A percentile compares a stretch with the other conserved stretches of the same genome.
These are phyloP conservation scores for Penicillium sp. DNA, from an alignment of 2,329 filamentous ascomycete species.

Conservation along the genomic window DNA sequence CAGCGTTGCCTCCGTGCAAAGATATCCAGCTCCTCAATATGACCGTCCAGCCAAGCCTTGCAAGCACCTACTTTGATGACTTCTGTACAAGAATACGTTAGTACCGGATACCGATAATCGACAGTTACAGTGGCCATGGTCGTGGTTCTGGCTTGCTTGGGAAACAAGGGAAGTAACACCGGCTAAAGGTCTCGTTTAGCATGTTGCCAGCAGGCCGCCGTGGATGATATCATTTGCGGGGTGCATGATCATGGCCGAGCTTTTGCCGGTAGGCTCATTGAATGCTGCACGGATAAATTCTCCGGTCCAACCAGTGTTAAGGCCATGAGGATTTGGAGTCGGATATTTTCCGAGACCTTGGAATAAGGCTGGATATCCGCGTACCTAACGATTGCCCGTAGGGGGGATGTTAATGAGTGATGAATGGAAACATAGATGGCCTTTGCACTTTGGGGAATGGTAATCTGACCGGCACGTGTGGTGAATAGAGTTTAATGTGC, in stretches of 20 bases:
- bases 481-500: not conserved
- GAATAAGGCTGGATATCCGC: not conserved
- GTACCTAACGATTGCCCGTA: not conserved
- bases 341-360: not conserved
- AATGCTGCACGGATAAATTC: slow-evolving; percentile 61
- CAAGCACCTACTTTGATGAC: slow-evolving; percentile 82
- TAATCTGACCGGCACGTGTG: not conserved
- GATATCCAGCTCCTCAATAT: slow-evolving; percentile 56
- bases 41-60: slow-evolving; percentile 88
- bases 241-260: slow-evolving; percentile 68
- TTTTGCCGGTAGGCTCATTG: slow-evolving; percentile 65
- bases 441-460: not conserved
- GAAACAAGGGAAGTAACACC: slow-evolving; percentile 80
- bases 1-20: not conserved
- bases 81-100: slow-evolving; percentile 69
- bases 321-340: not conserved
- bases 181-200: slow-evolving; percentile 80
- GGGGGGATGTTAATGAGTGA: not conserved
- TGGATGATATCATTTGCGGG: slow-evolving; percentile 77
- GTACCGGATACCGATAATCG: slow-evolving; percentile 76
- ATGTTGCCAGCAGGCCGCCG: slow-evolving; percentile 84
- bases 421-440: not conserved
- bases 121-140: slow-evolving; percentile 78
- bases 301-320: not conserved
- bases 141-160: slow-evolving; percentile 73